Percentiles rank a stretch among this genome's conserved stretches.
These are phyloP conservation scores for Trichosporon sp. DNA, from an alignment of 1,284 basidiomycete species.

Conservation along the genomic window DNA sequence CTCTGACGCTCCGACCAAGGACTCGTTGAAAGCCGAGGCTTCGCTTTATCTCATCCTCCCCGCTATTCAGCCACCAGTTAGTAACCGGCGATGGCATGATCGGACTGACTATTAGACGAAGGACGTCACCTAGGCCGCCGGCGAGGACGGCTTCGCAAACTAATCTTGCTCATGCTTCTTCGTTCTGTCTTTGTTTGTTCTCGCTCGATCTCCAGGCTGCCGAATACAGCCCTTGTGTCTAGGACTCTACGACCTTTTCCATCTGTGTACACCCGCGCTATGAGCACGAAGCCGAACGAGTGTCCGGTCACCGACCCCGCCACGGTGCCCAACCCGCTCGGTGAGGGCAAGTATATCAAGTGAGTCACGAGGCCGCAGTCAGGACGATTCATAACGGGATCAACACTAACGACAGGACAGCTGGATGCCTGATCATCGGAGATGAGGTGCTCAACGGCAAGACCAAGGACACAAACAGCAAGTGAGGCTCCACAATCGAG, in stretches of 20 bases:
- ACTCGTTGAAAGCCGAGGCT: not conserved
- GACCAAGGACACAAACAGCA: slow-evolving; percentile 69
- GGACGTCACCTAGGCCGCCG: not conserved
- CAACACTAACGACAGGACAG: slow-evolving; percentile 27
- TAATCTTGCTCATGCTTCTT: not conserved
- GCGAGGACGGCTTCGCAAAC: not conserved
- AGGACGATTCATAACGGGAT: not conserved
- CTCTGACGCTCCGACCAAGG: too few relatives aligned
- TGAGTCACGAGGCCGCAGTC: slow-evolving; percentile 14
- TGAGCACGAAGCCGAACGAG: slow-evolving; percentile 15
- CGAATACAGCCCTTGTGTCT: not conserved
- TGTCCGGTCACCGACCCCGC: slow-evolving; percentile 31
- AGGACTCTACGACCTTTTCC: not conserved
- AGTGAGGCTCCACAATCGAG: slow-evolving; percentile 26
- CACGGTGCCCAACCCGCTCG: slow-evolving; percentile 55
- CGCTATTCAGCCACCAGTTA: not conserved
- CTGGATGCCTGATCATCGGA: slow-evolving; percentile 47
- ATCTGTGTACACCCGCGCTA: not conserved
- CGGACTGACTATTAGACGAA: too few relatives aligned
- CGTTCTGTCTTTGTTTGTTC: not conserved
- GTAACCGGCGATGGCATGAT: not conserved
- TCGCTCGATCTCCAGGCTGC: not conserved
- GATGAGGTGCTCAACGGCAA: slow-evolving; percentile 52
- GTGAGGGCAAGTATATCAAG: slow-evolving; percentile 62
- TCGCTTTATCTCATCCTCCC: not conserved